phyloP scores from a whole-genome alignment of 768 basidiomycete species.

The Serendipita sp. region DNA sequence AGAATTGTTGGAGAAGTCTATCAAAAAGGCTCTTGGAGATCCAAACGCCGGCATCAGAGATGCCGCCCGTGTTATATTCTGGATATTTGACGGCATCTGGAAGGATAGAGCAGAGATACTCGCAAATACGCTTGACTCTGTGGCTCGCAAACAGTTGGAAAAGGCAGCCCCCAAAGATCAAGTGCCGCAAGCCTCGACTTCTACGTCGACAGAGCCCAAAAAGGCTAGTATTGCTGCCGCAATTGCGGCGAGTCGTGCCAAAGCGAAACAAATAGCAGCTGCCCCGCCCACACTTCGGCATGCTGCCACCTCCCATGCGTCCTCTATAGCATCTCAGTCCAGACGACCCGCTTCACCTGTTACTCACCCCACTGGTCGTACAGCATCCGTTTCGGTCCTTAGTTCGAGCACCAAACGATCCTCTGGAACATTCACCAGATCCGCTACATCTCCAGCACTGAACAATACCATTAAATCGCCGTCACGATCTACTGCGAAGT shows the following conservation, averaged over 20 bases:
- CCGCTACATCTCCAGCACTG: constrained; percentile 22
- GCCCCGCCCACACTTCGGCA: constrained; percentile 69
- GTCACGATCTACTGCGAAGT: not conserved
- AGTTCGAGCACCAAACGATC: constrained; percentile 28
- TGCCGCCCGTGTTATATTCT: constrained; percentile 54
- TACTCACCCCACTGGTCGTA: constrained; percentile 17
- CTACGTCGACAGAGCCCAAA: constrained; percentile 35
- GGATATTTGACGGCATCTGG: constrained; percentile 70
- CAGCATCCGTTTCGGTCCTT: constrained; percentile 24
- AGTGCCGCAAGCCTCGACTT: constrained; percentile 31
- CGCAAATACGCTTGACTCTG: constrained; percentile 48
- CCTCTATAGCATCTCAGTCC: constrained; percentile 15
- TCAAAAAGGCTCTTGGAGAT: constrained; percentile 64
- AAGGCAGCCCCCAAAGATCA: constrained; percentile 60
- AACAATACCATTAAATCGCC: not conserved
- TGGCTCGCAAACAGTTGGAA: constrained; percentile 68
- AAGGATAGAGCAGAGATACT: constrained; percentile 47
- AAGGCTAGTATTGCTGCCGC: constrained; percentile 74
- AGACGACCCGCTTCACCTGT: not conserved
- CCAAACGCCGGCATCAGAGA: constrained; percentile 68
- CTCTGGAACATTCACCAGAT: constrained; percentile 20
- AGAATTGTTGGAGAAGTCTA: constrained; percentile 54
- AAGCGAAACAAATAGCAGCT: constrained; percentile 68
- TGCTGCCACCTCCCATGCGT: constrained; percentile 58
- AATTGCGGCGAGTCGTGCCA: constrained; percentile 80